Conservation (phyloP, 1,284 basidiomycete species). For the Hymenochaete sp. region DNA sequence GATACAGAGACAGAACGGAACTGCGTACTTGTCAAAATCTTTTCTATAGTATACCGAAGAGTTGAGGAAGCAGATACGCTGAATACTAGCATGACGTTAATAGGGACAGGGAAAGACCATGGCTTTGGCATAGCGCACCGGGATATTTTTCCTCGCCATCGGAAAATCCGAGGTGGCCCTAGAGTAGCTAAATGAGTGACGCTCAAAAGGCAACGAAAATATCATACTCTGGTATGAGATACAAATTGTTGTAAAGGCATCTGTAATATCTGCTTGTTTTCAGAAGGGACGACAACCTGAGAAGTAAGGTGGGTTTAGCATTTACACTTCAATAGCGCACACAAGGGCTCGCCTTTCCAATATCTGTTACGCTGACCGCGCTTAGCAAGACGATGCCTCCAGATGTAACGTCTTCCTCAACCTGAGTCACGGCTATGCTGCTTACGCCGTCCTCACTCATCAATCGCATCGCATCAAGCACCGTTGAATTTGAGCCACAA, state of each 20-base stretch:
- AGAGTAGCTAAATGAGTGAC: background rate
- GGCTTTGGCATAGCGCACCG: constrained; percentile 31
- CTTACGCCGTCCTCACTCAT: constrained; percentile 78
- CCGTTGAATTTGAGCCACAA: constrained; percentile 43
- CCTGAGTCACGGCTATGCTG: constrained; percentile 63
- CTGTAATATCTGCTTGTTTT: constrained; percentile 63
- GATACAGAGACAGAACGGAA: background rate
- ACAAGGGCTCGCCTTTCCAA: constrained; percentile 46
- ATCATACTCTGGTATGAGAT: constrained; percentile 51
- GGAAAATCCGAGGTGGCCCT: constrained; percentile 36
- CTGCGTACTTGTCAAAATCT: constrained; percentile 64
- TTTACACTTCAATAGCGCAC: background rate
- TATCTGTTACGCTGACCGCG: constrained; percentile 69
- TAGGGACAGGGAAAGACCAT: background rate
- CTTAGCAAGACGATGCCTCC: constrained; percentile 52
- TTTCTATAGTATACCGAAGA: constrained; percentile 62
- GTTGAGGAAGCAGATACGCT: constrained; percentile 55
- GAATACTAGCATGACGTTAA: constrained; percentile 41
- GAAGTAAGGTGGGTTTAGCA: background rate
- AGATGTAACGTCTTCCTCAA: constrained; percentile 39
- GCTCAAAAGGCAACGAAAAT: constrained; percentile 3
- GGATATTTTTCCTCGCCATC: constrained; percentile 70
- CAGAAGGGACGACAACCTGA: constrained; percentile 63
- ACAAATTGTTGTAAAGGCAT: constrained; percentile 60
- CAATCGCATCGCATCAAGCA: constrained; percentile 67